Percentiles rank a stretch among this genome's conserved stretches.
phyloP scores from a whole-genome alignment of 768 basidiomycete species.

The Rubroboletus satanas region DNA sequence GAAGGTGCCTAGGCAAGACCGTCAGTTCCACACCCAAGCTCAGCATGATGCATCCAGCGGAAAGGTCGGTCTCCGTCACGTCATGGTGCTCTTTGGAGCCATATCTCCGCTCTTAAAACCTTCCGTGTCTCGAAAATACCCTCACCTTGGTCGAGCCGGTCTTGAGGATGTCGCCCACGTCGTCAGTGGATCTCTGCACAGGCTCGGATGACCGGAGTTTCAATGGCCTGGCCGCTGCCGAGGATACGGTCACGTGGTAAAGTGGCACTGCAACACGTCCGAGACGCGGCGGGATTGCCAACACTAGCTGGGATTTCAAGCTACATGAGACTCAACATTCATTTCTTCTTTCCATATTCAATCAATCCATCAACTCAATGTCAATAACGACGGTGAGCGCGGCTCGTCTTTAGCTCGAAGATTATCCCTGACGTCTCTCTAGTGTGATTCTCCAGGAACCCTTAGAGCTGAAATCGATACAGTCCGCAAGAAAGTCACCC shows the following conservation, averaged over 20 bases:
- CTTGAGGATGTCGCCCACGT: slow-evolving; percentile 19
- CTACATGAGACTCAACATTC: slow-evolving; percentile 15
- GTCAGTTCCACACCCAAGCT: slow-evolving; percentile 17
- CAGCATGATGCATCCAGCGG: slow-evolving; percentile 19
- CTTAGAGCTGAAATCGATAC: slow-evolving; percentile 41
- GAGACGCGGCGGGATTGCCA: slow-evolving; percentile 11
- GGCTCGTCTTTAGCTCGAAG: rapidly evolving
- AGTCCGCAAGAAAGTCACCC: slow-evolving; percentile 39
- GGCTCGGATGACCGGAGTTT: slow-evolving; percentile 20
- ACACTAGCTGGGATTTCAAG: slow-evolving; percentile 10
- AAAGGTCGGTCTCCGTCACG: neutral
- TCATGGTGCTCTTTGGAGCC: neutral
- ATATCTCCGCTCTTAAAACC: neutral
- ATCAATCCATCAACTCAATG: slow-evolving; percentile 17
- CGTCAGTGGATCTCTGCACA: slow-evolving; percentile 3
- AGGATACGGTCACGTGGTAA: slow-evolving; percentile 21
- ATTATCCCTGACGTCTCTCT: neutral
- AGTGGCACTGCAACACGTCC: slow-evolving; percentile 18
- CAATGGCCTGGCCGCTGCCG: slow-evolving; percentile 23
- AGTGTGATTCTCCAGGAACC: slow-evolving; percentile 33
- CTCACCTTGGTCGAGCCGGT: slow-evolving; percentile 26
- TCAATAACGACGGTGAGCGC: slow-evolving; percentile 27
- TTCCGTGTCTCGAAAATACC: neutral
- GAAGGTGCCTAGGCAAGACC: slow-evolving; percentile 2
- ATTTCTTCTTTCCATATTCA: neutral